phyloP scores from a whole-genome alignment of 768 basidiomycete genomes.

The Termitomyces sp. region DNA sequence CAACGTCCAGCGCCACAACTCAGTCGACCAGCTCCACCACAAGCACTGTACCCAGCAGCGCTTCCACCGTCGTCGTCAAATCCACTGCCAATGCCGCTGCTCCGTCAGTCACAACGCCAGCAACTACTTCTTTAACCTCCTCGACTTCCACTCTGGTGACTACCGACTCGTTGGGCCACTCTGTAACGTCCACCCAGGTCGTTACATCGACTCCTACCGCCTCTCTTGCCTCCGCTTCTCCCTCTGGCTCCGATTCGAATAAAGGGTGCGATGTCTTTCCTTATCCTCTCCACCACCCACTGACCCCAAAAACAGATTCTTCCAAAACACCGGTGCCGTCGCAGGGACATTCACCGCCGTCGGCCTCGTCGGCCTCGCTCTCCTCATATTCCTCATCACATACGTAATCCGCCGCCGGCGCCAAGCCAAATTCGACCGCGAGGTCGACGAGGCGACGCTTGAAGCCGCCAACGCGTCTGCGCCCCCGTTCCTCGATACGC shows the following conservation, averaged over 20 bases:
- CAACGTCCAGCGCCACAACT: background rate
- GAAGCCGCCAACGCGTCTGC: conserved; percentile 44
- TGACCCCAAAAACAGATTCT: conserved; percentile 41
- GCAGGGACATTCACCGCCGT: conserved; percentile 68
- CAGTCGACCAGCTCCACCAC: background rate
- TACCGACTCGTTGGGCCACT: fast-evolving
- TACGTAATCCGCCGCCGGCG: conserved; percentile 60
- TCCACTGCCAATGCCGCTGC: background rate
- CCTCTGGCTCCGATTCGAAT: background rate
- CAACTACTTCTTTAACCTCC: background rate
- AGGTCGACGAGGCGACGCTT: conserved; percentile 52
- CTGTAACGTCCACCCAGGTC: background rate
- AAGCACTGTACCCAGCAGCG: background rate
- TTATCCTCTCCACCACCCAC: background rate
- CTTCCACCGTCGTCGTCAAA: background rate
- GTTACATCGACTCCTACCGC: background rate
- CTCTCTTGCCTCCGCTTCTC: background rate
- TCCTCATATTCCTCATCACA: conserved; percentile 47
- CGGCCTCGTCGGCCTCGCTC: conserved; percentile 49
- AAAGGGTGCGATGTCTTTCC: background rate
- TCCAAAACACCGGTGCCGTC: conserved; percentile 69
- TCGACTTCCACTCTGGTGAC: background rate
- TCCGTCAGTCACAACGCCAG: background rate
- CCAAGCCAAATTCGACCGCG: conserved; percentile 60
- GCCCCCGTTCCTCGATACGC: conserved; percentile 48